Conservation (phyloP, 495 filamentous ascomycete species). For the Pyronema domesticum region DNA sequence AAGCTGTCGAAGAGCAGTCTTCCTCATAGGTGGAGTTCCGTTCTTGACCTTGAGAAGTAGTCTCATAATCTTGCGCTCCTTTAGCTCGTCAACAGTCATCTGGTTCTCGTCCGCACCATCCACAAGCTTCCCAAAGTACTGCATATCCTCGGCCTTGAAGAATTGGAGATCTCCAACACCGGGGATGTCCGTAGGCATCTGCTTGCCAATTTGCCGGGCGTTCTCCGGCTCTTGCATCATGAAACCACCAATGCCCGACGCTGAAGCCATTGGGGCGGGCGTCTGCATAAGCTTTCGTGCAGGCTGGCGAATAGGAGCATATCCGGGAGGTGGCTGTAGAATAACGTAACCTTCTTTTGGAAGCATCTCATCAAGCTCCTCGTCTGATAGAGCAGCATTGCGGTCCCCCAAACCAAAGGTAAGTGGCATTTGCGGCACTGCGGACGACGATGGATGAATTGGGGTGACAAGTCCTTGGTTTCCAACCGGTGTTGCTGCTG, state of each 20-base stretch:
- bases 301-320: constrained; percentile 63
- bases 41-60: constrained; percentile 98
- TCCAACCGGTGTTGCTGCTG: constrained; percentile 66
- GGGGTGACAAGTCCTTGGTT: constrained; percentile 68
- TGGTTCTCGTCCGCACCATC: constrained; percentile 86
- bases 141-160: constrained; percentile 98
- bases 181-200: constrained; percentile 89
- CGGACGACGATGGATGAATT: constrained; percentile 57
- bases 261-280: constrained; percentile 44
- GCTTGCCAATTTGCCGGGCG: constrained; percentile 61
- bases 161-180: constrained; percentile 96
- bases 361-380: constrained; percentile 83
- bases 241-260: constrained; percentile 59
- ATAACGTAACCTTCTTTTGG: constrained; percentile 87
- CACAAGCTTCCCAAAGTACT: constrained; percentile 94
- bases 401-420: constrained; percentile 69
- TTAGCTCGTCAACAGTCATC: constrained; percentile 85
- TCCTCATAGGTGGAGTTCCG: constrained; percentile 95
- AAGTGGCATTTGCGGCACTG: constrained; percentile 34
- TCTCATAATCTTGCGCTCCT: constrained; percentile 97
- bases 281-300: constrained; percentile 63
- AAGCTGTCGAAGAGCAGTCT: constrained; percentile 93
- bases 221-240: constrained; percentile 95
- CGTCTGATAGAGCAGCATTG: constrained; percentile 68
- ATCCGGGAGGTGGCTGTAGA: constrained; percentile 80